Evolutionary conservation across 306 rosid species (phyloP).

Genomic region (Cucurbita ficifolia): DNA sequence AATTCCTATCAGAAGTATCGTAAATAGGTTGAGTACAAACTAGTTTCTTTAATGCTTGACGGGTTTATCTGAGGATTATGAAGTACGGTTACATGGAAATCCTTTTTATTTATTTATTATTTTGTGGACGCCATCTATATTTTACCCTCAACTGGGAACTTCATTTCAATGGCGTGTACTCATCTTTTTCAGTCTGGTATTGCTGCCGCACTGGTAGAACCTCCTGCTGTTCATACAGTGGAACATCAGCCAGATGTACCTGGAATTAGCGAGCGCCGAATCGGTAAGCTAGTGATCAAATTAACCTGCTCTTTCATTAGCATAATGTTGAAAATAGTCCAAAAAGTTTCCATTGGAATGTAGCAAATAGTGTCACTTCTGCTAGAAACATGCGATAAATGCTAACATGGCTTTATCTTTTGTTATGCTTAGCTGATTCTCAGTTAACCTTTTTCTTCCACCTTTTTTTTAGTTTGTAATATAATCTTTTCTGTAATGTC

Average conservation of each 20-base stretch:
- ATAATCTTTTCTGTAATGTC: background rate
- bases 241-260: slow-evolving; percentile 53
- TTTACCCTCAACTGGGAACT: background rate
- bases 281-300: slow-evolving; percentile 25
- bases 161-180: background rate
- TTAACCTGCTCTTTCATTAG: background rate
- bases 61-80: background rate
- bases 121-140: background rate
- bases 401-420: background rate
- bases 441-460: background rate
- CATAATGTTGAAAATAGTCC: background rate
- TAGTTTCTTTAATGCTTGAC: background rate
- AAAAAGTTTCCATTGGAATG: background rate
- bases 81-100: background rate
- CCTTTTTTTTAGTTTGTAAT: background rate
- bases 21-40: background rate
- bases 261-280: slow-evolving; percentile 55
- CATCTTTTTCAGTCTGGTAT: slow-evolving; percentile 27
- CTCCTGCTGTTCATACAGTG: slow-evolving; percentile 17
- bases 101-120: background rate
- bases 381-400: background rate
- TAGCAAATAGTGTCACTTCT: background rate
- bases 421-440: background rate
- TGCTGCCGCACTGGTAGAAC: slow-evolving; percentile 13
- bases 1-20: background rate